Conservation (phyloP, 148 eudicot species). For the Camellia granthamiana region DNA sequence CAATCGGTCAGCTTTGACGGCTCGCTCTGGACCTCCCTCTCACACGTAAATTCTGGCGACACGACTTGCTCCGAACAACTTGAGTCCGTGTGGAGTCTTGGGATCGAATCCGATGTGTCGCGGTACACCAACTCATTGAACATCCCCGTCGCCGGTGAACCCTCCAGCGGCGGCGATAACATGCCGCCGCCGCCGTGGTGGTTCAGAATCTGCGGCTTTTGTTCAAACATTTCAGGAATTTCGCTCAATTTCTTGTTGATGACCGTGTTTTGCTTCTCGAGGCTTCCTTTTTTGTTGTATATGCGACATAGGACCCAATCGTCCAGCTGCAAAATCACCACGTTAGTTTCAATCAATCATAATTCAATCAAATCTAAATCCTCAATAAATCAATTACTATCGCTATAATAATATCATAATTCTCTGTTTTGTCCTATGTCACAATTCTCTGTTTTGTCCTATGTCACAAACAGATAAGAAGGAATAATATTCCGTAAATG, state of each 20-base stretch:
- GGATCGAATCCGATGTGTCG: slow-evolving; percentile 48
- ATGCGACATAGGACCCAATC: slow-evolving; percentile 72
- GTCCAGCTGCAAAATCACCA: slow-evolving; percentile 44
- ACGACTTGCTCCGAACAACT: slow-evolving; percentile 57
- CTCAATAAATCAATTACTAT: neutral
- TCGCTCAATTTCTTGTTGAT: neutral
- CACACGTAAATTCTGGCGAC: slow-evolving; percentile 45
- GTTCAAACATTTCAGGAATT: slow-evolving; percentile 26
- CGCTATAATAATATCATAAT: neutral
- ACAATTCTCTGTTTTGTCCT: neutral
- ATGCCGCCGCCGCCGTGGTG: neutral
- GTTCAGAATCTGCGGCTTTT: slow-evolving; percentile 35
- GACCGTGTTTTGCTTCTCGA: slow-evolving; percentile 32
- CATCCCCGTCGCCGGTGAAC: slow-evolving; percentile 16
- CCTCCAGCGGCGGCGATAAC: slow-evolving; percentile 17
- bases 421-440: neutral
- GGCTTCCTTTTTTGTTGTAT: slow-evolving; percentile 57
- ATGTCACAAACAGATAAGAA: slow-evolving; percentile 4
- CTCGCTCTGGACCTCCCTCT: slow-evolving; percentile 52
- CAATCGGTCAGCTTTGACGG: slow-evolving; percentile 39
- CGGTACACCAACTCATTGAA: slow-evolving; percentile 36
- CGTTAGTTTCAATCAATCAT: neutral
- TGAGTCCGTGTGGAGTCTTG: slow-evolving; percentile 44
- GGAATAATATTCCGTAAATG: slow-evolving; percentile 7
- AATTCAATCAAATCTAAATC: neutral